Evolutionary conservation across 495 filamentous ascomycete species (phyloP), one percentile per base, ranked within the genome.

Genomic region (Neurospora cerealis): DNA sequence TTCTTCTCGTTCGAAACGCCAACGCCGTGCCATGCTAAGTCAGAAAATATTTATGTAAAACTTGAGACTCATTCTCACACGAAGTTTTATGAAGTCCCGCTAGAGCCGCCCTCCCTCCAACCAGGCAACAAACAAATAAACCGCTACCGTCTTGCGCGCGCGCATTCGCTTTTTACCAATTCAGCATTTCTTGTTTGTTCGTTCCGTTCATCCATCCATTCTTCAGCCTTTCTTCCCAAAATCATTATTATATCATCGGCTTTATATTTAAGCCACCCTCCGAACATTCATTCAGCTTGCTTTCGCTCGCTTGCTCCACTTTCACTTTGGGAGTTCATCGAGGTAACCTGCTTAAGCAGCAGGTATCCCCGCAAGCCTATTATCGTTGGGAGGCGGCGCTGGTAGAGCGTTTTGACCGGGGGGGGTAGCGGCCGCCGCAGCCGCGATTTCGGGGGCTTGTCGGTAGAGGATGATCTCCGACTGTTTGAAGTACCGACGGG

Each of bases 391-490:
- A 5, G 77, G 74, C 8, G 76, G 74, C 54, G 77, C 74, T 39
- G 80, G 77, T 39, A 81, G 66, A 21, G 70, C 74, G 37, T 78
- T 77, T 70, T 66, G 76, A n/a, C 70, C 75, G 72, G 54, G 54
- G 17, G 54, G 54, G 7, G 54, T 28, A 19, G 54, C 54, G 0
- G 54, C 54, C 2, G 54, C 54, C 1, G 54, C 54, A 34, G 80
- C 78, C 69, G 83, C 82, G 40, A 85, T 79, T 78, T 93, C 95
- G 39, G 96, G 96, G 32, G 94, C 90, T 87, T 98, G 96, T 72
- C 96, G 92, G 86, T 92, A 98, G 69, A 99, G 92, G 72, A 97
- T 93, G 80, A 99, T 99, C 83, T 99, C 96, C 71, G 94, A 97
- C 83, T 99, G 96, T 81, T 99, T 99, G 86, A 99, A 99, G 84